phyloP scores from a whole-genome alignment of 2,329 filamentous ascomycete genomes.

The Aspergillus spinulosporus region DNA sequence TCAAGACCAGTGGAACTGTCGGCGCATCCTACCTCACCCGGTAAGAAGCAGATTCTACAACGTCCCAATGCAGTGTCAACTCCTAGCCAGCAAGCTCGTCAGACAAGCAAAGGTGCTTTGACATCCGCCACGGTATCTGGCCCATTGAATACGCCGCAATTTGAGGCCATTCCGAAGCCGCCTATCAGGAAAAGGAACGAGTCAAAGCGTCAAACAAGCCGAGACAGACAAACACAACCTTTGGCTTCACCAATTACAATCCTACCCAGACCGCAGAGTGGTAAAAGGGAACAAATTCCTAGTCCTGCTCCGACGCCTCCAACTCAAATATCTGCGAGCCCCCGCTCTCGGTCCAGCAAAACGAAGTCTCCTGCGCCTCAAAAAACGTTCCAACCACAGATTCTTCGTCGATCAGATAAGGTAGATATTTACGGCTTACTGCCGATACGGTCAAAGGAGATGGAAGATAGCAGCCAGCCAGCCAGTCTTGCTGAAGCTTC shows the following conservation, averaged over 20 bases:
- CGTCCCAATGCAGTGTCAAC: conserved; percentile 25
- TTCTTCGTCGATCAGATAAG: conserved; percentile 53
- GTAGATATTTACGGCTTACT: conserved; percentile 30
- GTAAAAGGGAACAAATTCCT: conserved; percentile 29
- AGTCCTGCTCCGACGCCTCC: conserved; percentile 6
- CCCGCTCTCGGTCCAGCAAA: conserved; percentile 20
- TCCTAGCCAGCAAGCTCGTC: conserved; percentile 13
- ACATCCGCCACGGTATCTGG: conserved; percentile 44
- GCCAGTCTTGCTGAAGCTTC: conserved; percentile 7
- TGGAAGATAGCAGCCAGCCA: conserved; percentile 22
- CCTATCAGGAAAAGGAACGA: conserved; percentile 28
- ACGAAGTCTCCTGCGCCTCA: conserved; percentile 34
- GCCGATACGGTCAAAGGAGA: conserved; percentile 28
- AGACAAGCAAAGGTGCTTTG: conserved; percentile 21
- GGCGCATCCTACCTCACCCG: conserved; percentile 43
- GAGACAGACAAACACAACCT: conserved; percentile 23
- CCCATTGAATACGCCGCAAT: conserved; percentile 42
- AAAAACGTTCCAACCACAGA: conserved; percentile 56
- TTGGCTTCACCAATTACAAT: conserved; percentile 41
- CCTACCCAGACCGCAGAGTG: conserved; percentile 36
- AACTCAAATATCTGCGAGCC: conserved; percentile 16
- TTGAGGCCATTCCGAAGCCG: conserved; percentile 35
- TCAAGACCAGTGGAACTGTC: conserved; percentile 48
- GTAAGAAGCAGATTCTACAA: conserved; percentile 36
- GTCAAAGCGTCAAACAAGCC: conserved; percentile 25